Percentiles rank a stretch among this genome's conserved stretches.
These are phyloP conservation scores for Colletotrichum sp. DNA, from an alignment of 2,329 filamentous ascomycete genomes.

Conservation along the genomic window DNA sequence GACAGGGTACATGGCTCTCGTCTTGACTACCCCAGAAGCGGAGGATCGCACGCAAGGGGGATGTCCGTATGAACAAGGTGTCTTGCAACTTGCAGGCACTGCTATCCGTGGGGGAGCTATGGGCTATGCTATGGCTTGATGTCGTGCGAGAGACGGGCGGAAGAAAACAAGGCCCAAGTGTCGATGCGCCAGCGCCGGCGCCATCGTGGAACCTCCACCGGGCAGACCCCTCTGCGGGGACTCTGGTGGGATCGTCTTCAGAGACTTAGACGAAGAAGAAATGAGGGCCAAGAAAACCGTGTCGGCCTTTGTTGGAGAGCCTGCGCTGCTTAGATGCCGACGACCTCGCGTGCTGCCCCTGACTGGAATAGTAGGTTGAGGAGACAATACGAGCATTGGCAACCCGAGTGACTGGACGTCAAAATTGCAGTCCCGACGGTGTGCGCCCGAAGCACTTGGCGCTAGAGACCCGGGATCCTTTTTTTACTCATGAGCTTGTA, in stretches of 20 bases:
- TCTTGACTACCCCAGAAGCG: not conserved
- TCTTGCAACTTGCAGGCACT: not conserved
- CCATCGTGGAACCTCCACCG: not conserved
- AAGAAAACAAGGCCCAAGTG: not conserved
- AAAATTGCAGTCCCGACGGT: constrained; percentile 17
- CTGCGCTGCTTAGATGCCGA: not conserved
- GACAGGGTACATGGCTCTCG: not conserved
- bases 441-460: constrained; percentile 9
- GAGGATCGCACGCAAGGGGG: constrained; percentile 11
- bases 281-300: not conserved
- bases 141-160: not conserved
- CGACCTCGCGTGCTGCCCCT: not conserved
- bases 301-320: not conserved
- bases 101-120: not conserved
- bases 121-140: not conserved
- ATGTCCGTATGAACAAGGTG: not conserved
- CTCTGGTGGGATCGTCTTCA: not conserved
- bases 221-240: not conserved
- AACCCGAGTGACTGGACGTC: constrained; percentile 1
- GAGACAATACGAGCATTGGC: constrained; percentile 16
- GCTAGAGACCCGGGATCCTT: not conserved
- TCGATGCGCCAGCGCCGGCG: not conserved
- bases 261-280: constrained; percentile 11
- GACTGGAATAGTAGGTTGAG: not conserved
- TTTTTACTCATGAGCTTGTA: not conserved